phyloP scores from a whole-genome alignment of 495 filamentous ascomycete genomes.

The Astrocystis sublimbata region DNA sequence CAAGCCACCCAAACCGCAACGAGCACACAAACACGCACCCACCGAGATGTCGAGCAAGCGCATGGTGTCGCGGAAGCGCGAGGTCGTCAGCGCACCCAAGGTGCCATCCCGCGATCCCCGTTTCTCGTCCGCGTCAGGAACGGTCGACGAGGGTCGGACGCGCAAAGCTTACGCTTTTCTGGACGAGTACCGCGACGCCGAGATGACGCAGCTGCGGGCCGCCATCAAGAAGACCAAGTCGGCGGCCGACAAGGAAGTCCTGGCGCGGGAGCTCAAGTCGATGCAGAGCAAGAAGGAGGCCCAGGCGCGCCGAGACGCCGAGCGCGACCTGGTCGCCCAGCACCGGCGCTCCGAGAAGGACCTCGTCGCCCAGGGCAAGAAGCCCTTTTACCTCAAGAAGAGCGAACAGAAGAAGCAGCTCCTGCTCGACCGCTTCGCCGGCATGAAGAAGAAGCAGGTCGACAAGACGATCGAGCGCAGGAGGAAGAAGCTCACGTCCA shows the following conservation, averaged over 20 bases:
- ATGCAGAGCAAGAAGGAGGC: slow-evolving; percentile 71
- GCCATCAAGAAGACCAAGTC: slow-evolving; percentile 68
- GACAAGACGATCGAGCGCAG: slow-evolving; percentile 77
- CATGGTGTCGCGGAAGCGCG: slow-evolving; percentile 76
- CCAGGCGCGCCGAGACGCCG: slow-evolving; percentile 64
- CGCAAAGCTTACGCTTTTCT: slow-evolving; percentile 80
- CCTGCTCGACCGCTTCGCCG: slow-evolving; percentile 72
- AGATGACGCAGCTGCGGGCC: slow-evolving; percentile 70
- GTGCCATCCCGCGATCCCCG: slow-evolving; percentile 76
- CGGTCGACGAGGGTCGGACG: slow-evolving; percentile 52
- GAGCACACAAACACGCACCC: slow-evolving; percentile 85
- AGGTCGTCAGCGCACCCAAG: slow-evolving; percentile 60
- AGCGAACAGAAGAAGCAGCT: slow-evolving; percentile 84
- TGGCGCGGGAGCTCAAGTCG: slow-evolving; percentile 66
- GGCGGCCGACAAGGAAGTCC: slow-evolving; percentile 55
- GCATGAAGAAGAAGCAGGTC: slow-evolving; percentile 78
- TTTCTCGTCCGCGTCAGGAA: slow-evolving; percentile 60
- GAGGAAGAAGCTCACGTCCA: slow-evolving; percentile 77
- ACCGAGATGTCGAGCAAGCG: slow-evolving; percentile 76
- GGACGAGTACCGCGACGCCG: slow-evolving; percentile 75
- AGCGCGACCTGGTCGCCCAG: slow-evolving; percentile 63
- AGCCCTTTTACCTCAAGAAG: slow-evolving; percentile 87
- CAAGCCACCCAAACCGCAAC: slow-evolving; percentile 35
- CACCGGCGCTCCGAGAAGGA: slow-evolving; percentile 84
- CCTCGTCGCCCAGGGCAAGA: slow-evolving; percentile 78